Base-by-base conservation (phyloP, 768 basidiomycete species). In the Boletus pseudopeckii region DNA sequence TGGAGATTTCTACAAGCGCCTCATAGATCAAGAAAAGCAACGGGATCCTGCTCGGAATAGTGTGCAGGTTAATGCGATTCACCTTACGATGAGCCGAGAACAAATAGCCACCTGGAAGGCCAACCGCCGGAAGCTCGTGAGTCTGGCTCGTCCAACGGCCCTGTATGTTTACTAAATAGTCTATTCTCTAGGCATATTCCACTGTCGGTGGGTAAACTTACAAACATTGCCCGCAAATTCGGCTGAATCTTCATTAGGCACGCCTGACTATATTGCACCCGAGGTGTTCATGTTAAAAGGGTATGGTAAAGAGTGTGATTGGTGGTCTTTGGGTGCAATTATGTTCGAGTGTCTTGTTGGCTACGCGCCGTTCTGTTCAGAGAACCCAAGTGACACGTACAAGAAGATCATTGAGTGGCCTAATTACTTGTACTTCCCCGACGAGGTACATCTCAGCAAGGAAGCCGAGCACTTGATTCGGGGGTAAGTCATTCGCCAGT, bases 91-190 rank as follows among this genome's bases (percentile, higher is more conserved):
- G 88, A 92, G 87, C 67, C 88, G 94, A 63, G 90, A 93, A 68
- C 88, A 92, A 70, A 99, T 99, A 61, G 94, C 92, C 38, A 99
- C 96, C 3, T 99, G 96, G 96, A 98, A 98, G 71, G 95, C 95
- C 10, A 99, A 98, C 71, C 82, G 96, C 59, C 82, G 96, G 72
- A 98, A 97, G 73, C 75, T 99, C 63, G 92, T 93, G 63, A 54
- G 80, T 70, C 28, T 22, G 10, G 36, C 7, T 30, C 22, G 8
- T 48, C 17, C 14, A 11, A 28, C 41, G 15, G 32, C 24, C 8
- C 28, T 40, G 36, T 3, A 43, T 45, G 22, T 53, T 43, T 30
- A 45, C 52, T 60, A 11, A 61, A 39, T 34, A 24, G 32, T 57
- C 17, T n/a, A 42, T 53, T 32, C 38, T 46, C 17, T 54, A 93